phyloP scores from a whole-genome alignment of 129 eudicot species.

The Cynara cardunculus region DNA sequence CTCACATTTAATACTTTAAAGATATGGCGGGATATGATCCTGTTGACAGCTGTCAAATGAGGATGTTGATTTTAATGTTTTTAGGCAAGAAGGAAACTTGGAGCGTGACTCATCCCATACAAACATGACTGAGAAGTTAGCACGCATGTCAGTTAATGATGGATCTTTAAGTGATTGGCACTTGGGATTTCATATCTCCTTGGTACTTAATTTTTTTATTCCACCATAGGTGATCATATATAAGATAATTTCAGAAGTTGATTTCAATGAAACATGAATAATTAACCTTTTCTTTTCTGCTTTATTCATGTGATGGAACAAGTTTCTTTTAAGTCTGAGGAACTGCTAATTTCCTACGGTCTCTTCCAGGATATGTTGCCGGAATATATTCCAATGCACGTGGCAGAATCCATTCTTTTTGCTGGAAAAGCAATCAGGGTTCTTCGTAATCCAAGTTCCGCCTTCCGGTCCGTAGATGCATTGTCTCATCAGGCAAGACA shows the following conservation, averaged over 20 bases:
- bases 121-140: constrained; percentile 49
- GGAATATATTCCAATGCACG: constrained; percentile 77
- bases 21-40: background rate
- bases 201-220: constrained; percentile 40
- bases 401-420: constrained; percentile 91
- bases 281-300: background rate
- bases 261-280: background rate
- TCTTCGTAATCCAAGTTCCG: constrained; percentile 91
- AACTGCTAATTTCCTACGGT: background rate
- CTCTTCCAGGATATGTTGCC: constrained; percentile 91
- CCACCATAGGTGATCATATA: background rate
- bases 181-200: constrained; percentile 77
- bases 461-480: constrained; percentile 52
- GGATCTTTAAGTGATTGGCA: constrained; percentile 89
- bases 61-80: constrained; percentile 7
- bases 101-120: constrained; percentile 42
- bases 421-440: constrained; percentile 98
- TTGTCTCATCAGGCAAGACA: constrained; percentile 43
- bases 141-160: constrained; percentile 66
- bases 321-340: background rate
- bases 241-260: background rate
- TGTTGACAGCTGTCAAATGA: constrained; percentile 4
- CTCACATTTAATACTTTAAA: background rate
- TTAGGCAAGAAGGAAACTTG: constrained; percentile 74
- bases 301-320: background rate